Conservation (phyloP, 1,284 basidiomycete genomes). For the Ustilago curta region DNA sequence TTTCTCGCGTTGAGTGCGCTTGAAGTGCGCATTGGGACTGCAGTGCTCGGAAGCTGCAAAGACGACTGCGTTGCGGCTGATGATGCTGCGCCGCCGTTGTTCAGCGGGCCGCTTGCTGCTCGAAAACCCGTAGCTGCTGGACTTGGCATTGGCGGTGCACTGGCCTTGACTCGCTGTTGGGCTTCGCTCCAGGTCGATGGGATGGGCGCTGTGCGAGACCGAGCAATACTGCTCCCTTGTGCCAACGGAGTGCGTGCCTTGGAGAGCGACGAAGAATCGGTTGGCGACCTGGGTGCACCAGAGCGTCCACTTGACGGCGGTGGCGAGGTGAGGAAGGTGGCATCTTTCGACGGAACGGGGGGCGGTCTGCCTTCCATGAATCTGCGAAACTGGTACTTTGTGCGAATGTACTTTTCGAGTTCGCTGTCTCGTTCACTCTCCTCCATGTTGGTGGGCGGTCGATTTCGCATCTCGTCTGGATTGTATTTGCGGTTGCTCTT, state of each 20-base stretch:
- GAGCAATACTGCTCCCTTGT: constrained; percentile 37
- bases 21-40: constrained; percentile 32
- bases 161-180: constrained; percentile 33
- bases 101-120: constrained; percentile 12
- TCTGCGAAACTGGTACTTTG: constrained; percentile 72
- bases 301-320: constrained; percentile 16
- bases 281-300: constrained; percentile 13
- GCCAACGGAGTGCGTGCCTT: constrained; percentile 5
- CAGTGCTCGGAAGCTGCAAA: constrained; percentile 18
- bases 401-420: constrained; percentile 83
- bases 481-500: constrained; percentile 81
- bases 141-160: constrained; percentile 31
- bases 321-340: constrained; percentile 42
- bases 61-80: constrained; percentile 11
- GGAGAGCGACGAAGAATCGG: constrained; percentile 7
- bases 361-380: constrained; percentile 57
- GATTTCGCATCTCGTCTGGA: constrained; percentile 79
- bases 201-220: constrained; percentile 56
- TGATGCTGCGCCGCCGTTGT: constrained; percentile 6
- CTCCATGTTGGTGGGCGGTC: constrained; percentile 81
- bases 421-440: constrained; percentile 82
- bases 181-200: constrained; percentile 56
- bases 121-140: constrained; percentile 16
- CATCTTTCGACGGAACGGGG: constrained; percentile 58
- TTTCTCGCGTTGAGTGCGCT: constrained; percentile 36